Evolutionary conservation across 345 rosid species (phyloP).

Genomic region (Citropsis articulata): DNA sequence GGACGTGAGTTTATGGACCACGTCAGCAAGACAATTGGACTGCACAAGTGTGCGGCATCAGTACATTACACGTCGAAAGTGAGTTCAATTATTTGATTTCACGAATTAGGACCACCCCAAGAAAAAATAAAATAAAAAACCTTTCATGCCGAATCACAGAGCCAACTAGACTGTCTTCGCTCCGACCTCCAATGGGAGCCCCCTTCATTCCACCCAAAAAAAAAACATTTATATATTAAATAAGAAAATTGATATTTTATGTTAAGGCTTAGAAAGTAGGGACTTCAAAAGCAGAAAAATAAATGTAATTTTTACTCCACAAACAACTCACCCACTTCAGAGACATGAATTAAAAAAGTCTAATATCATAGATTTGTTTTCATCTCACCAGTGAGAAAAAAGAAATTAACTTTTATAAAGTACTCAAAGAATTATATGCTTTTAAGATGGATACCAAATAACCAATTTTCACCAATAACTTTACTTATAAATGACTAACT

Average conservation of each 20-base stretch:
- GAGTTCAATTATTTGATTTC: constrained; percentile 20
- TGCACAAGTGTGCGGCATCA: constrained; percentile 19
- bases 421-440: background rate
- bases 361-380: background rate
- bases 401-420: background rate
- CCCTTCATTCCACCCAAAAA: background rate
- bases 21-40: constrained; percentile 23
- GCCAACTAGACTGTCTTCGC: too few species aligned
- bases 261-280: background rate
- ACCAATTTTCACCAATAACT: background rate
- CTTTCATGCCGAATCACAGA: constrained; percentile 28
- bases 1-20: constrained; percentile 23
- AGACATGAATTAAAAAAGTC: background rate
- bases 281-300: background rate
- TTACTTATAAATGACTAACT: background rate
- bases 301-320: background rate
- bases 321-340: background rate
- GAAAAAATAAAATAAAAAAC: background rate
- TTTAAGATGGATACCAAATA: background rate
- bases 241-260: background rate
- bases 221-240: background rate
- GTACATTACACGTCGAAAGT: constrained; percentile 27
- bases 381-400: background rate
- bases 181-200: background rate
- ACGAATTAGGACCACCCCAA: constrained; percentile 22